phyloP scores from a whole-genome alignment of 176 grass and related monocot species.

The Raddia guianensis region DNA sequence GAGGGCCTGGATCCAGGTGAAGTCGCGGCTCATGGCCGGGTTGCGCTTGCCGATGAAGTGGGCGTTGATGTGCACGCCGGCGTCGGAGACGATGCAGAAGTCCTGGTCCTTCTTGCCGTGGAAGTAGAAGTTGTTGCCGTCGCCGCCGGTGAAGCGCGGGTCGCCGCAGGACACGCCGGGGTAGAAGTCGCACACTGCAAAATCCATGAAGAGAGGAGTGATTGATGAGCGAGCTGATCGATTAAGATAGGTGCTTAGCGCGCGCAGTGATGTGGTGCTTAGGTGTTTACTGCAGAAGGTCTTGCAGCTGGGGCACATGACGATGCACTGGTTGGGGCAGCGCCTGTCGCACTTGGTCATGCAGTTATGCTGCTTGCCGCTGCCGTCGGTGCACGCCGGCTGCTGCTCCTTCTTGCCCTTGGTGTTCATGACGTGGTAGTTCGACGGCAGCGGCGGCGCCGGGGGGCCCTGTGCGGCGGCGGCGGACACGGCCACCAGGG shows the following conservation, averaged over 20 bases:
- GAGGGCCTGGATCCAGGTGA: constrained; percentile 71
- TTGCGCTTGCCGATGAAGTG: constrained; percentile 67
- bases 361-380: background rate
- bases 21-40: constrained; percentile 42
- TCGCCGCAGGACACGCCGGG: constrained; percentile 36
- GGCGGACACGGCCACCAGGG: background rate
- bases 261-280: background rate
- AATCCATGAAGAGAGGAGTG: background rate
- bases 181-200: constrained; percentile 15
- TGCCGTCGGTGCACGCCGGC: background rate
- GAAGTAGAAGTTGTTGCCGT: constrained; percentile 78
- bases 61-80: constrained; percentile 55
- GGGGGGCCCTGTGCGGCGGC: background rate
- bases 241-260: too few species aligned
- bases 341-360: constrained; percentile 24
- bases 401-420: background rate
- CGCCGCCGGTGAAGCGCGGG: constrained; percentile 60
- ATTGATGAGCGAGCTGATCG: background rate
- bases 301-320: constrained; percentile 55
- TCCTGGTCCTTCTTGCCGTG: constrained; percentile 54
- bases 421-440: background rate
- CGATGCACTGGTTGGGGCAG: constrained; percentile 54
- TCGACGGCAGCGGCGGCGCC: background rate
- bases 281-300: constrained; percentile 50
- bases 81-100: constrained; percentile 51